A percentile compares a stretch with the other conserved stretches of the same genome.
phyloP scores from a whole-genome alignment of 1,139 yeast genomes.

The Wickerhamomyces sp. region DNA sequence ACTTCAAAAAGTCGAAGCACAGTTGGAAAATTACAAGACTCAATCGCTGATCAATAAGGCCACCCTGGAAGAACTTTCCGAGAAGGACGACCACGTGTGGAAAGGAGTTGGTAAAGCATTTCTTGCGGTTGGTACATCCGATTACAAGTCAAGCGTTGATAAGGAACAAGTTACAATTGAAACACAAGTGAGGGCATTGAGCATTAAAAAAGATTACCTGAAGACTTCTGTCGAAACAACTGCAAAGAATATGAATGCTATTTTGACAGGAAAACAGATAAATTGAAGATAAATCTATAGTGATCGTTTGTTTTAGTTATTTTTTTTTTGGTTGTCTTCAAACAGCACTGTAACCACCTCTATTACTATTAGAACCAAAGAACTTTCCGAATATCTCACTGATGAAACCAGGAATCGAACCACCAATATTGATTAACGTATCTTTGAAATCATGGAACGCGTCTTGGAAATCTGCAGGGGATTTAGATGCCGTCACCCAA shows the following conservation, averaged over 20 bases:
- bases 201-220: constrained; percentile 66
- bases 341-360: constrained; percentile 93
- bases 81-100: constrained; percentile 55
- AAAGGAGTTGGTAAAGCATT: constrained; percentile 82
- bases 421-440: constrained; percentile 50
- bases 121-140: constrained; percentile 29
- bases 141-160: constrained; percentile 44
- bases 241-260: constrained; percentile 53
- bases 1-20: constrained; percentile 56
- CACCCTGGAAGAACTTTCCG: constrained; percentile 52
- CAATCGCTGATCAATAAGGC: constrained; percentile 53
- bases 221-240: constrained; percentile 77
- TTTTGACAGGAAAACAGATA: constrained; percentile 29
- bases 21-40: constrained; percentile 50
- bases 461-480: constrained; percentile 40
- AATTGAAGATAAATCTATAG: background rate
- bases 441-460: constrained; percentile 72
- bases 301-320: too few species aligned
- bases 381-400: constrained; percentile 67
- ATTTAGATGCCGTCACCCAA: constrained; percentile 51
- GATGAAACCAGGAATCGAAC: constrained; percentile 66
- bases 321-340: too few species aligned
- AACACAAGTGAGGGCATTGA: constrained; percentile 57
- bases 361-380: constrained; percentile 50
- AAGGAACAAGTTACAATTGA: constrained; percentile 48